A percentile compares a stretch with the other conserved stretches of the same genome.
Evolutionary conservation across 1,284 basidiomycete species (phyloP).

Genomic region (Amylostereum areolatum): DNA sequence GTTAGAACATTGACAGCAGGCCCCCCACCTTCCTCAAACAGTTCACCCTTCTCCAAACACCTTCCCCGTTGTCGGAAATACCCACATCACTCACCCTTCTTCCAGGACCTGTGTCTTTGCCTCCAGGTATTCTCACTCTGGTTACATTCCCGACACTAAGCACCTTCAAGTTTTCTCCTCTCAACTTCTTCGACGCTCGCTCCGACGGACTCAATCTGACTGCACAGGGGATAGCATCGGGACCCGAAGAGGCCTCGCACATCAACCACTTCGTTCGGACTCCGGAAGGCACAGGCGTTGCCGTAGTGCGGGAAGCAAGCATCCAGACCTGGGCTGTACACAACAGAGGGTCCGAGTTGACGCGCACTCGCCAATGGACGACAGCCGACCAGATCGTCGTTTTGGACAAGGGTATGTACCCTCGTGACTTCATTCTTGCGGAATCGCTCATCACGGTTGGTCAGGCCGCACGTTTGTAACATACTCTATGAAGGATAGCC

Average conservation of each 20-base stretch:
- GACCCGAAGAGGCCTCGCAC: constrained; percentile 40
- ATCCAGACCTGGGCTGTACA: constrained; percentile 61
- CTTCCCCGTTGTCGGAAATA: constrained; percentile 37
- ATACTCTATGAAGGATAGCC: constrained; percentile 35
- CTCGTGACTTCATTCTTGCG: constrained; percentile 9
- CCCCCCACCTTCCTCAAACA: constrained; percentile 82
- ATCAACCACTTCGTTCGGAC: constrained; percentile 65
- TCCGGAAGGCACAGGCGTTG: constrained; percentile 69
- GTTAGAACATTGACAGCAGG: constrained; percentile 79
- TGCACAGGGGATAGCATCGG: constrained; percentile 31
- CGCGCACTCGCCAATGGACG: constrained; percentile 40
- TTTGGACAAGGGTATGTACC: constrained; percentile 48
- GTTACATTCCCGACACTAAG: constrained; percentile 56
- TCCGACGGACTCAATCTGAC: constrained; percentile 41
- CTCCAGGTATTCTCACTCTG: constrained; percentile 38
- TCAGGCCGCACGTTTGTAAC: constrained; percentile 37
- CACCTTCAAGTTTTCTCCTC: constrained; percentile 47
- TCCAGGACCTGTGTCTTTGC: constrained; percentile 32
- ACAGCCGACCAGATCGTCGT: constrained; percentile 60
- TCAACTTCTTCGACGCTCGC: constrained; percentile 57
- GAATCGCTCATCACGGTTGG: background rate
- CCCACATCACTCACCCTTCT: constrained; percentile 51
- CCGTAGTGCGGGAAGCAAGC: constrained; percentile 48
- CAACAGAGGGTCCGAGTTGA: constrained; percentile 37
- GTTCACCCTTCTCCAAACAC: constrained; percentile 64